Evolutionary conservation across 2,329 filamentous ascomycete species (phyloP), one percentile per base, ranked within the genome.

Genomic region (Pseudogymnoascus sp.): DNA sequence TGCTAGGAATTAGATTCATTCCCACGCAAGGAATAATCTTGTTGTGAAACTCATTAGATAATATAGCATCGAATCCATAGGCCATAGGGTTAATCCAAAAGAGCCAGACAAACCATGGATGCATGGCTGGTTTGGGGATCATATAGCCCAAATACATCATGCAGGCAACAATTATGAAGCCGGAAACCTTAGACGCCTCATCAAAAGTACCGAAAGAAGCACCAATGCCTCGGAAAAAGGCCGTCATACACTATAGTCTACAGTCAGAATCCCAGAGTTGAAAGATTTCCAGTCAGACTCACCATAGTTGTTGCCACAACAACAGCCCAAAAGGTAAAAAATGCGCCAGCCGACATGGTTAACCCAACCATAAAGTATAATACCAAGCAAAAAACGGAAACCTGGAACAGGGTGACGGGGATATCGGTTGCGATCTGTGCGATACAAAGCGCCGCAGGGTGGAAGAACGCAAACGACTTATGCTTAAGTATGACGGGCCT

Each of bases 1-100:
- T 8, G 24, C 43, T 50, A 0, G 83, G 83, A 2, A 85, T 75
- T 6, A 86, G 72, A 64, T 82, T 83, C 28, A 65, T 66, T 2
- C 75, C 77, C 2, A 79, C 78, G 63, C 84, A 86, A 1, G 77
- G 74, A 19, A 85, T 79, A 2, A 69, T 77, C 69, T 88, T 76
- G 35, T 75, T 76, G 66, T 88, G 80, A 63, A 91, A 90, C 70
- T 92, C 89, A 68, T 91, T 91, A 0, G 85, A 78, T 70, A 91
- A 78, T 0, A 92, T 73, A 0, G 82, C 82, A 66, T 90, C 85
- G 63, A 90, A 91, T 0, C 80, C 85, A 63, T 90, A 91, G 0
- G 88, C 83, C 3, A 91, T 75, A 0, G 88, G 88, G 66, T 89
- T 81, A 19, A 88, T 81, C 83, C 84, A 87, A 65, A 81, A 86